Evolutionary conservation across 139 green algal species (phyloP).

Genomic region (Axilococcus clingmanii): DNA sequence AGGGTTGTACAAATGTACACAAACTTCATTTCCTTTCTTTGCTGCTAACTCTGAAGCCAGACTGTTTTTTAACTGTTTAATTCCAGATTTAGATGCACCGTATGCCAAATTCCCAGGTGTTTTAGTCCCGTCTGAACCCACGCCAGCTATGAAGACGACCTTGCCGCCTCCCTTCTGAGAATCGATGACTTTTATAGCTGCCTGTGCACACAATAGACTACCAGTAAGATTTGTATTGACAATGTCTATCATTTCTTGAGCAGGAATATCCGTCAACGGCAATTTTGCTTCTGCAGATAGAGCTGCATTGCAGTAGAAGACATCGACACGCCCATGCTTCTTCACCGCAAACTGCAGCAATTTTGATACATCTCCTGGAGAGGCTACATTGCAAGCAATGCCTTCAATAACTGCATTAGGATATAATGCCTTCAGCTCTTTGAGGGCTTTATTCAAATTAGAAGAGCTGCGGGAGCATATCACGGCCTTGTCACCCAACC

Average conservation of each 20-base stretch:
- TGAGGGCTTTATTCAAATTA: too few species aligned
- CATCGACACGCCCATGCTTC: slow-evolving; percentile 30
- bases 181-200: slow-evolving; percentile 15
- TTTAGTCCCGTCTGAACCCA: slow-evolving; percentile 16
- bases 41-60: slow-evolving; percentile 27
- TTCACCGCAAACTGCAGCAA: slow-evolving; percentile 26
- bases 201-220: slow-evolving; percentile 9
- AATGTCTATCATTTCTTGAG: slow-evolving; percentile 10
- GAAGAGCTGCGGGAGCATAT: too few species aligned
- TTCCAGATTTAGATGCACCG: slow-evolving; percentile 22
- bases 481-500: too few species aligned
- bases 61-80: slow-evolving; percentile 25
- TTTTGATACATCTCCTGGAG: slow-evolving; percentile 21
- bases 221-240: slow-evolving; percentile 30
- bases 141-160: slow-evolving; percentile 36
- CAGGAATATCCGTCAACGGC: slow-evolving; percentile 6
- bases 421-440: too few species aligned
- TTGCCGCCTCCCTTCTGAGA: slow-evolving; percentile 21
- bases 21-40: slow-evolving; percentile 6
- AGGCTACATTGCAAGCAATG: slow-evolving; percentile 27
- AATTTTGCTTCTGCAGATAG: slow-evolving; percentile 5
- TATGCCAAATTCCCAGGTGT: slow-evolving; percentile 28
- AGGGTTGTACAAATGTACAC: slow-evolving; percentile 23
- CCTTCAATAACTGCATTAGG: too few species aligned
- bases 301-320: slow-evolving; percentile 31